Evolutionary conservation across 2,329 filamentous ascomycete species (phyloP).

Genomic region (Trichoderma atroviride): DNA sequence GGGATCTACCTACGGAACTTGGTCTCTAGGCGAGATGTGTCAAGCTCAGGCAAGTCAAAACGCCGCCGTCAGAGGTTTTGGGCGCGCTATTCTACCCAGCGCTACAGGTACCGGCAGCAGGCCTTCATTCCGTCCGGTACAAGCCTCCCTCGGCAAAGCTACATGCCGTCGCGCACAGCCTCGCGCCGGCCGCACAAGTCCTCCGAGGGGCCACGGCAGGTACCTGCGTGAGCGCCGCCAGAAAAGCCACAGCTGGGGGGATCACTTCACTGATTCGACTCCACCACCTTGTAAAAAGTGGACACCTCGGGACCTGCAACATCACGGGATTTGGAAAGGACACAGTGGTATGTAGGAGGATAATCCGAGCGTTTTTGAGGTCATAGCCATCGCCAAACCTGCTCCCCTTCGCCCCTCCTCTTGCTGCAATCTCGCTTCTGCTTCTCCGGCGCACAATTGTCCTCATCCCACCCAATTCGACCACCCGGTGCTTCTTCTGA

Average conservation of each 20-base stretch:
- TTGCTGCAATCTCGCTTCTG: neutral
- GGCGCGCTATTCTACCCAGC: neutral
- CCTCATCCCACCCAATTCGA: conserved; percentile 15
- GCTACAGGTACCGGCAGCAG: neutral
- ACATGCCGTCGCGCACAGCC: neutral
- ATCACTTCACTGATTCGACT: conserved; percentile 7
- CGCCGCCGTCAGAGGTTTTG: neutral
- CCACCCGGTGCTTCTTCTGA: neutral
- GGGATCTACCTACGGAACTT: neutral
- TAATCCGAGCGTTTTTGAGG: conserved; percentile 36
- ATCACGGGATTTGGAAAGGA: conserved; percentile 46
- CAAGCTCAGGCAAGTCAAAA: neutral
- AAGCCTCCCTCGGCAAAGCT: conserved; percentile 15
- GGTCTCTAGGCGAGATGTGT: neutral
- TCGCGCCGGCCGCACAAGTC: neutral
- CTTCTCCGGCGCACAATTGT: conserved; percentile 23
- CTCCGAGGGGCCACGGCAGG: conserved; percentile 17
- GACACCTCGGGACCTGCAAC: conserved; percentile 33
- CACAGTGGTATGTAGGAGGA: conserved; percentile 39
- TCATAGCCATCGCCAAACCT: conserved; percentile 31
- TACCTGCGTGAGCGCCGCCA: conserved; percentile 1
- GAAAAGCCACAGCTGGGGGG: conserved; percentile 1
- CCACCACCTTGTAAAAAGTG: conserved; percentile 32
- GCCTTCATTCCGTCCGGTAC: neutral
- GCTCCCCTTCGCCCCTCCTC: conserved; percentile 14